Base-by-base conservation (phyloP, 805 yeast genomes). In the Lipomyces kockii region DNA sequence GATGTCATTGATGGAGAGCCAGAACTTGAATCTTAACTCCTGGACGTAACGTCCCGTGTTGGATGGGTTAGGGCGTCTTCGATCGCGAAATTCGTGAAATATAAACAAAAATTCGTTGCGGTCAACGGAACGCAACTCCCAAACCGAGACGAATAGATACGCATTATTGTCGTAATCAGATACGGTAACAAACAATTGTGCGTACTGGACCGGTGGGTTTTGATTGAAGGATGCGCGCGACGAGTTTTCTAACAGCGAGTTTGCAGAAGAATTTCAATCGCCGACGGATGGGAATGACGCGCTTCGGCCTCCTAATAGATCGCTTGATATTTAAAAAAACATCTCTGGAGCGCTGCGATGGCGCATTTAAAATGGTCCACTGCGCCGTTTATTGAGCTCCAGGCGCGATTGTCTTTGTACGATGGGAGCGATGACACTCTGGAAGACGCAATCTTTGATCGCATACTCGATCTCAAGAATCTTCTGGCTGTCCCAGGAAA, bases 401-500 rank as follows among this genome's bases (percentile, higher is more conserved):
- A 55, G 27, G 57, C 32, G 43, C 62, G 65, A 52, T 51, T 65
- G n/a, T 54, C 43, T 34, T 59, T 49, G 17, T 22, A 20, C 27
- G 63, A 55, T 39, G 64, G 27, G 34, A 29, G 49, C n/a, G 59
- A 34, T 8, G 60, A 55, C 9, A 55, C 25, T 14, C 17, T 63
- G 11, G 58, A 43, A 17, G 35, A 12, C 6, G 20, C 37, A 9
- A 49, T 63, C 29, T 3, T 32, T 2, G 65, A 56, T 9, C 32
- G 43, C 3, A 5, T 56, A n/a, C 76, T 72, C 2, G 85, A 83
- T 65, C 71, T 83, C 53, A 69, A 69, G 43, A 71, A 66, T 52
- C 72, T 81, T 53, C 74, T 82, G 37, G 71, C 72, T 9, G 74
- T 78, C 4, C 84, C 85, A 2, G 65, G 74, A 8, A 77, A 79